These are phyloP conservation scores for Puccinia sorghi DNA, from an alignment of 1,284 basidiomycete species.

Conservation along the genomic window DNA sequence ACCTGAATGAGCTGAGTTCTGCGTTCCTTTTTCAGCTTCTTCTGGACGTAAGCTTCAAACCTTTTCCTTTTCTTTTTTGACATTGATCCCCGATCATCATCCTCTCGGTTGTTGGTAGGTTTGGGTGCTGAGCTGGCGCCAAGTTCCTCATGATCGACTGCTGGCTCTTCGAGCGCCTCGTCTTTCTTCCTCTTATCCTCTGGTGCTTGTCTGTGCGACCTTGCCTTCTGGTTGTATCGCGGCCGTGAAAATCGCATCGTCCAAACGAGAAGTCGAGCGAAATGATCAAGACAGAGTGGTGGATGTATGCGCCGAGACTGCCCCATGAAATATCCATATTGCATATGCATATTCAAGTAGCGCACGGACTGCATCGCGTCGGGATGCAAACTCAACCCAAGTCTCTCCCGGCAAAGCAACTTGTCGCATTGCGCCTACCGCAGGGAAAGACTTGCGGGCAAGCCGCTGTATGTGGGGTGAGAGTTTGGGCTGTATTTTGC, in stretches of 20 bases:
- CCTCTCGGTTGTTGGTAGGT: background rate
- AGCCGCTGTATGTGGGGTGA: too few species aligned
- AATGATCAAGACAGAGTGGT: background rate
- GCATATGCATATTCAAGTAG: background rate
- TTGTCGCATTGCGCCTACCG: too few species aligned
- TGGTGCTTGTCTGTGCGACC: slow-evolving; percentile 30
- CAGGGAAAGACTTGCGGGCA: too few species aligned
- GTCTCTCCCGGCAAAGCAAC: too few species aligned
- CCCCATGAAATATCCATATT: background rate
- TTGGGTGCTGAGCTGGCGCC: background rate
- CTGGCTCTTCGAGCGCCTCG: background rate
- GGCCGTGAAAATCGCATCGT: slow-evolving; percentile 45
- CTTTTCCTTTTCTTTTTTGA: slow-evolving; percentile 75
- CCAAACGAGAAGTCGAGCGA: background rate
- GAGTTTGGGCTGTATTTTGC: too few species aligned
- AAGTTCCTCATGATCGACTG: slow-evolving; percentile 16
- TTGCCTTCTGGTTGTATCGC: slow-evolving; percentile 48
- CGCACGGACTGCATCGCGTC: too few species aligned
- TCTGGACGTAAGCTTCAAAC: slow-evolving; percentile 76
- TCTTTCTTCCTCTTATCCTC: background rate
- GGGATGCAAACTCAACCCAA: too few species aligned
- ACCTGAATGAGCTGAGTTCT: slow-evolving; percentile 41
- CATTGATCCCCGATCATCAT: slow-evolving; percentile 58
- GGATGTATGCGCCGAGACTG: slow-evolving; percentile 66
- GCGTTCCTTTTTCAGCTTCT: slow-evolving; percentile 48